A percentile compares a stretch with the other conserved stretches of the same genome.
Evolutionary conservation across 2,329 filamentous ascomycete species (phyloP).

Genomic region (Cyphellophora attinorum): DNA sequence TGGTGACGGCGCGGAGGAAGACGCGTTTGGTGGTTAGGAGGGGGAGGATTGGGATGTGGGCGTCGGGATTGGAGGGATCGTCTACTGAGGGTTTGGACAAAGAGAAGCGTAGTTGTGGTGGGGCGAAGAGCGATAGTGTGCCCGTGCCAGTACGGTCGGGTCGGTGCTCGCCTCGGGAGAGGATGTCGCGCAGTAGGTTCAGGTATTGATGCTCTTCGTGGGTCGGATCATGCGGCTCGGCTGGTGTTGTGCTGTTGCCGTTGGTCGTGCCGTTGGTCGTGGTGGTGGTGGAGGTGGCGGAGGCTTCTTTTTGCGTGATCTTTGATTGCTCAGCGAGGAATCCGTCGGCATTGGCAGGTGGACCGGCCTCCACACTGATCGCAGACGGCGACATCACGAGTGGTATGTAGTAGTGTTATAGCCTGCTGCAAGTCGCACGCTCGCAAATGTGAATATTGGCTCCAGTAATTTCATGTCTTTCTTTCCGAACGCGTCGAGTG

Average conservation of each 20-base stretch:
- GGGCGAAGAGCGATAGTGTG: constrained; percentile 81
- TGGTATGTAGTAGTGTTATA: background rate
- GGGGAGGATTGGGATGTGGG: constrained; percentile 60
- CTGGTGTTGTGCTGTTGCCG: background rate
- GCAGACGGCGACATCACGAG: constrained; percentile 14
- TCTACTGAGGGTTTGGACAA: constrained; percentile 50
- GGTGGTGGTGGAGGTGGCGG: background rate
- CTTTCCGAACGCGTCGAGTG: too few relatives aligned
- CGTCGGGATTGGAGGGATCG: constrained; percentile 25
- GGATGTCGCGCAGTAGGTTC: constrained; percentile 74
- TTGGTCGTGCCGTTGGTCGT: constrained; percentile 1
- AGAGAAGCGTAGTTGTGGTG: constrained; percentile 74
- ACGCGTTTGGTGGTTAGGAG: constrained; percentile 97
- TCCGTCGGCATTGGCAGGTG: constrained; percentile 9
- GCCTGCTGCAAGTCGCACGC: too few relatives aligned
- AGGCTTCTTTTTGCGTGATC: constrained; percentile 3
- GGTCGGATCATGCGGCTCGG: constrained; percentile 1
- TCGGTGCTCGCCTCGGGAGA: constrained; percentile 73
- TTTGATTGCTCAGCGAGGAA: constrained; percentile 17
- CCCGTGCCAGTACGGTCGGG: constrained; percentile 92
- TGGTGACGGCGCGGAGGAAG: constrained; percentile 79
- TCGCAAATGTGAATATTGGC: too few relatives aligned
- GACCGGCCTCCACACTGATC: constrained; percentile 5
- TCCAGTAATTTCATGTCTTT: too few relatives aligned
- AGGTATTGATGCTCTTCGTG: constrained; percentile 96